A percentile compares a stretch with the other conserved stretches of the same genome.
Evolutionary conservation across 202 grass and related monocot species (phyloP).

Genomic region (Digitaria exilis): DNA sequence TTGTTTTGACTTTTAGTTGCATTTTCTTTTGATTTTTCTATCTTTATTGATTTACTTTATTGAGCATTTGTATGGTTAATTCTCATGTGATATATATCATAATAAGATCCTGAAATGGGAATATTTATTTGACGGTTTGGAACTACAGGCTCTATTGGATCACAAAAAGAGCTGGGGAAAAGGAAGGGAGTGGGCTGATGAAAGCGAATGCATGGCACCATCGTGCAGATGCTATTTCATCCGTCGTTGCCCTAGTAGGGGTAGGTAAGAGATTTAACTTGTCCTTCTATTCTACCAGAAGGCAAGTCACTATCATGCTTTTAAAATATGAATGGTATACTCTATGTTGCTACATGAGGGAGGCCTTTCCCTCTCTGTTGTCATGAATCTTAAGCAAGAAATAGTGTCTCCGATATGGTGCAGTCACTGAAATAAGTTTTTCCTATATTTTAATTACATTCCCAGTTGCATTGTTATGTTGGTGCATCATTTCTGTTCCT

Average conservation of each 20-base stretch:
- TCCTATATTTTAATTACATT: constrained; percentile 26
- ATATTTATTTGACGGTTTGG: constrained; percentile 11
- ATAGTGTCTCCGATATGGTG: background rate
- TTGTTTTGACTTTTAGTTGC: background rate
- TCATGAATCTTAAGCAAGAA: constrained; percentile 24
- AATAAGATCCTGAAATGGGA: constrained; percentile 25
- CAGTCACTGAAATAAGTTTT: background rate
- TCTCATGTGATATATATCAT: constrained; percentile 13
- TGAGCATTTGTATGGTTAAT: constrained; percentile 28
- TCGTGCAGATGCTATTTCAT: constrained; percentile 91
- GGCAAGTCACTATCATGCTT: constrained; percentile 9
- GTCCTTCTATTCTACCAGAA: constrained; percentile 21
- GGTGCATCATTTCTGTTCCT: background rate
- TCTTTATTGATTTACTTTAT: constrained; percentile 25
- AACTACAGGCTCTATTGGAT: constrained; percentile 83
- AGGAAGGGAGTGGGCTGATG: constrained; percentile 90
- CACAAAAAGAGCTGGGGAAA: constrained; percentile 90
- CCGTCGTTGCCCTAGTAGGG: constrained; percentile 84
- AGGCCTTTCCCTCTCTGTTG: background rate
- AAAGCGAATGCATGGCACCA: constrained; percentile 99
- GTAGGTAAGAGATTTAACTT: constrained; percentile 74
- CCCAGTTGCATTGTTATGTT: constrained; percentile 23
- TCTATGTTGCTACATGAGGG: background rate
- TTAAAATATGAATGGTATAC: constrained; percentile 17
- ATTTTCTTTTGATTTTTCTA: constrained; percentile 30